Evolutionary conservation across 2,329 filamentous ascomycete genomes (phyloP).

Genomic region (Podosphaera aphanis): DNA sequence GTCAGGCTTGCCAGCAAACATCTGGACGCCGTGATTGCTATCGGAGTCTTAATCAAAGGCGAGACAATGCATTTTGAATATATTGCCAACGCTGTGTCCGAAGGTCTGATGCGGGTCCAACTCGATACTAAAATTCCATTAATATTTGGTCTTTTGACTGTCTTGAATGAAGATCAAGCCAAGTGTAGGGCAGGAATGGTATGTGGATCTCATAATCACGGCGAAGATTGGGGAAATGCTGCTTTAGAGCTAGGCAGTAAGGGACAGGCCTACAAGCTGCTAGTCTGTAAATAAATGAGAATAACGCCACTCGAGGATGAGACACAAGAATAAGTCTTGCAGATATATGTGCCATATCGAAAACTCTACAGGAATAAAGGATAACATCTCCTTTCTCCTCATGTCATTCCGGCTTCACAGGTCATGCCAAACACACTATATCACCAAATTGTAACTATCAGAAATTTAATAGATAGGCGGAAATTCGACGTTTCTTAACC

Average conservation of each 20-base stretch:
- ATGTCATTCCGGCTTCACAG: too few relatives aligned
- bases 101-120: slow-evolving; percentile 85
- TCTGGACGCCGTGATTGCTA: slow-evolving; percentile 85
- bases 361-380: too few relatives aligned
- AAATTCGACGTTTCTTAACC: too few relatives aligned
- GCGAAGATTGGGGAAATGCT: slow-evolving; percentile 83
- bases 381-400: too few relatives aligned
- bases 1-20: neutral
- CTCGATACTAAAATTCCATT: slow-evolving; percentile 74
- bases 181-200: slow-evolving; percentile 55
- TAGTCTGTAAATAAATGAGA: too few relatives aligned
- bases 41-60: slow-evolving; percentile 93
- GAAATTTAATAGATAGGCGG: too few relatives aligned
- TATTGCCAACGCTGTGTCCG: slow-evolving; percentile 73
- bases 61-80: slow-evolving; percentile 99
- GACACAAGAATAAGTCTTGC: too few relatives aligned
- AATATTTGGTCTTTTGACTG: slow-evolving; percentile 76
- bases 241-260: slow-evolving; percentile 58
- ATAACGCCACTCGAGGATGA: too few relatives aligned
- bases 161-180: slow-evolving; percentile 73
- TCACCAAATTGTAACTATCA: too few relatives aligned
- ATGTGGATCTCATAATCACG: slow-evolving; percentile 83
- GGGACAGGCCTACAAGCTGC: too few relatives aligned
- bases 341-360: too few relatives aligned
- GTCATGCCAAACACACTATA: too few relatives aligned